Percentiles rank a stretch among this genome's conserved stretches.
These are phyloP conservation scores for Aspergillus cristatus DNA, from an alignment of 495 filamentous ascomycete species.

Conservation along the genomic window DNA sequence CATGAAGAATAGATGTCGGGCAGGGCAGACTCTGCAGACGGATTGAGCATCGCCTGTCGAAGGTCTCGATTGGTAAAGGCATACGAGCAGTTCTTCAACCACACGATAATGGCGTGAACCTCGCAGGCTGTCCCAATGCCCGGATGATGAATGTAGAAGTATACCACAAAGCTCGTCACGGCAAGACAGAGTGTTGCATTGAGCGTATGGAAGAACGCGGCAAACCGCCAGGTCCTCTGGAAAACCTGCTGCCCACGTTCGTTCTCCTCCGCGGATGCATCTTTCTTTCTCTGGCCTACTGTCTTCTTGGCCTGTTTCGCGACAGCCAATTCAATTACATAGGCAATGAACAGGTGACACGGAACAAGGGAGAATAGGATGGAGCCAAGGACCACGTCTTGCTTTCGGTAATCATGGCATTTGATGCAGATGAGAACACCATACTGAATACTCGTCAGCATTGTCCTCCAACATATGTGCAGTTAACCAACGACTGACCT, in stretches of 20 bases:
- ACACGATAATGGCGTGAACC: constrained; percentile 88
- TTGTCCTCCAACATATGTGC: background rate
- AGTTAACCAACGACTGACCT: constrained; percentile 45
- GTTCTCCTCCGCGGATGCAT: constrained; percentile 44
- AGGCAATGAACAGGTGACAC: constrained; percentile 81
- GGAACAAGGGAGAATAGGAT: constrained; percentile 78
- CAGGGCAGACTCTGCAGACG: constrained; percentile 45
- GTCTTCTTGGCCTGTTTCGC: constrained; percentile 62
- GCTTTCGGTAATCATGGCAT: constrained; percentile 77
- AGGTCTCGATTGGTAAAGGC: constrained; percentile 95
- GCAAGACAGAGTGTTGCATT: constrained; percentile 76
- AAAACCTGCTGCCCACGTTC: constrained; percentile 43
- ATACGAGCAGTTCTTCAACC: constrained; percentile 91
- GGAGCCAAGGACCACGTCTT: constrained; percentile 67
- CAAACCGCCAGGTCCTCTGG: constrained; percentile 63
- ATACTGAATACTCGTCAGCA: constrained; percentile 46
- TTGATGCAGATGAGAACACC: constrained; percentile 86
- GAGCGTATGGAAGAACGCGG: constrained; percentile 67
- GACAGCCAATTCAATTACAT: constrained; percentile 74
- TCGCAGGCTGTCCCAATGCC: constrained; percentile 86
- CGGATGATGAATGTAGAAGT: constrained; percentile 83
- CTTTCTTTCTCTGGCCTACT: constrained; percentile 52
- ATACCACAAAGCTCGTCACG: constrained; percentile 77
- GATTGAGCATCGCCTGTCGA: constrained; percentile 74
- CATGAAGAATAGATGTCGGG: constrained; percentile 75